Conservation (phyloP, 257 asterid genomes). For the Primulina huaijiensis region DNA sequence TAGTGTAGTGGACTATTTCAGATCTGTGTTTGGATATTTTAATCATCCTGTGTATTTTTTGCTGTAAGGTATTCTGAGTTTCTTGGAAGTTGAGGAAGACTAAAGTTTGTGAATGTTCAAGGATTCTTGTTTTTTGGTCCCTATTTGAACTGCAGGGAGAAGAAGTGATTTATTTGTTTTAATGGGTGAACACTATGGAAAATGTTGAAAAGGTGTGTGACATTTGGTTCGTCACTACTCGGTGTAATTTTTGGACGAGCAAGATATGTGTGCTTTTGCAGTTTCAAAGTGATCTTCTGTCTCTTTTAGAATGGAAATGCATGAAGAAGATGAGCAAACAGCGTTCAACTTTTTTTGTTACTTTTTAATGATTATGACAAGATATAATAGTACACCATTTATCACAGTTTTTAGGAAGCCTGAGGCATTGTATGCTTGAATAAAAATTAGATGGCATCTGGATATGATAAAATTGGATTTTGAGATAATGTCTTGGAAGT, state of each 20-base stretch:
- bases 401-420: not conserved
- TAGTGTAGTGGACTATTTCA: constrained; percentile 21
- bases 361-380: constrained; percentile 24
- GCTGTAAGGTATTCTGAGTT: constrained; percentile 39
- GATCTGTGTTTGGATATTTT: constrained; percentile 29
- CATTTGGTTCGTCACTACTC: constrained; percentile 7
- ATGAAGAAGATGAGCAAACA: constrained; percentile 1
- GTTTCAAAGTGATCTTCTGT: not conserved
- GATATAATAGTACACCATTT: constrained; percentile 13
- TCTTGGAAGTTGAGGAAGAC: constrained; percentile 34
- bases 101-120: constrained; percentile 22
- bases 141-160: constrained; percentile 23
- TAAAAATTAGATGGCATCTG: constrained; percentile 10
- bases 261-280: not conserved
- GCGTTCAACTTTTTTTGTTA: constrained; percentile 21
- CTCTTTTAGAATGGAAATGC: not conserved
- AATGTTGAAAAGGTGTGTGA: constrained; percentile 25
- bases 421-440: constrained; percentile 18
- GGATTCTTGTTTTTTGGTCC: constrained; percentile 31
- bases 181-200: constrained; percentile 32
- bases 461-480: constrained; percentile 11
- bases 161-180: constrained; percentile 24
- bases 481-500: constrained; percentile 11
- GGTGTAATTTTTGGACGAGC: not conserved
- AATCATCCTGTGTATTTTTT: constrained; percentile 31